Evolutionary conservation across 371 early-diverging fungal species (phyloP).

Genomic region (Coemansia sp.): DNA sequence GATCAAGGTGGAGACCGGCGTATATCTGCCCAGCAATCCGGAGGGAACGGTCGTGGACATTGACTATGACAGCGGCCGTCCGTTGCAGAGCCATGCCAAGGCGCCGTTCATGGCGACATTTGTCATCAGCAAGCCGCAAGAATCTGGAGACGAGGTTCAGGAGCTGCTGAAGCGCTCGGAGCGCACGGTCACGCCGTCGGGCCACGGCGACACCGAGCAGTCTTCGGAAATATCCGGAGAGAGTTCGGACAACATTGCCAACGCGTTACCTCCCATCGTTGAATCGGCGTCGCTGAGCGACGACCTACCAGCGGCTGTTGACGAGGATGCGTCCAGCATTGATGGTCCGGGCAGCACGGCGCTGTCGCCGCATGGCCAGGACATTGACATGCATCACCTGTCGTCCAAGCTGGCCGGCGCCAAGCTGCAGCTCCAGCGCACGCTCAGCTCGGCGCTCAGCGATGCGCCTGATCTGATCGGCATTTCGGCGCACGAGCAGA

Average conservation of each 20-base stretch:
- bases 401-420: slow-evolving; percentile 30
- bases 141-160: slow-evolving; percentile 56
- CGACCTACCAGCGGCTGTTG: background rate
- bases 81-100: slow-evolving; percentile 98
- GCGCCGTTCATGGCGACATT: slow-evolving; percentile 99
- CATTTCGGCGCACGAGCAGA: slow-evolving; percentile 15
- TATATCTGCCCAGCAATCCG: slow-evolving; percentile 97
- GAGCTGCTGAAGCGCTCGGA: slow-evolving; percentile 50
- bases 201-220: background rate
- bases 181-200: slow-evolving; percentile 37
- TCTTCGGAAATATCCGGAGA: background rate
- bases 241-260: background rate
- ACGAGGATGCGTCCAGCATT: background rate
- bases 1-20: slow-evolving; percentile 94
- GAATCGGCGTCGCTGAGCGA: background rate
- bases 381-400: slow-evolving; percentile 17
- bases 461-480: slow-evolving; percentile 48
- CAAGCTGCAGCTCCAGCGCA: slow-evolving; percentile 27
- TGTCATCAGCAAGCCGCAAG: slow-evolving; percentile 68
- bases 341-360: background rate
- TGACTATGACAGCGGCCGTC: slow-evolving; percentile 91
- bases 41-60: slow-evolving; percentile 95
- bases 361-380: background rate
- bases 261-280: background rate
- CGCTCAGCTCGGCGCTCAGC: slow-evolving; percentile 33